A percentile compares a stretch with the other conserved stretches of the same genome.
Evolutionary conservation across 2,329 filamentous ascomycete genomes (phyloP).

Genomic region (Lachnellula arida): DNA sequence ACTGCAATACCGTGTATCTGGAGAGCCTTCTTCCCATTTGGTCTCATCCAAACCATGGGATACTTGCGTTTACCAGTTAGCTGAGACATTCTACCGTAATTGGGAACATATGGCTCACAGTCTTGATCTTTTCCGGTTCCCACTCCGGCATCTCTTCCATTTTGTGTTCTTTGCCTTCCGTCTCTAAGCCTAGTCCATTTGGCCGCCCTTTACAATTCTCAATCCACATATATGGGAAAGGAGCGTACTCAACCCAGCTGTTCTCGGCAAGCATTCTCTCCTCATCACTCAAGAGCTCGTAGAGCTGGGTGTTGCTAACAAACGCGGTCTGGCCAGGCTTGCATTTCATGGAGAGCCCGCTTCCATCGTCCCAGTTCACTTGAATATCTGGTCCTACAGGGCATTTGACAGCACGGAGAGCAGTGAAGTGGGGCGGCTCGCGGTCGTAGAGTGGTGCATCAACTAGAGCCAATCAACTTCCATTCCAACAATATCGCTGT

Average conservation of each 20-base stretch:
- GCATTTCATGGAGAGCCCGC: slow-evolving; percentile 38
- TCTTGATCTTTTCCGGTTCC: slow-evolving; percentile 35
- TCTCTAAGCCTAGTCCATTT: slow-evolving; percentile 38
- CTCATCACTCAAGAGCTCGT: slow-evolving; percentile 38
- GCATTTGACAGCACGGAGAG: slow-evolving; percentile 36
- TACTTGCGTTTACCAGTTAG: slow-evolving; percentile 25
- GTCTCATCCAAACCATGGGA: slow-evolving; percentile 45
- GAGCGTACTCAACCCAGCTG: slow-evolving; percentile 43
- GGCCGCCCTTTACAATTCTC: slow-evolving; percentile 37
- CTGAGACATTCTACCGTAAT: neutral
- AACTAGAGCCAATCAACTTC: slow-evolving; percentile 15
- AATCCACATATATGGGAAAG: slow-evolving; percentile 42
- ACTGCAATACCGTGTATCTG: slow-evolving; percentile 40
- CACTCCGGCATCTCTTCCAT: slow-evolving; percentile 36
- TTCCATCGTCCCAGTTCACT: slow-evolving; percentile 40
- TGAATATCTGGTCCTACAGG: slow-evolving; percentile 35
- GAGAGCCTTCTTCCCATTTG: slow-evolving; percentile 39
- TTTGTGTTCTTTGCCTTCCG: slow-evolving; percentile 35
- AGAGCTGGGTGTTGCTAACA: slow-evolving; percentile 39
- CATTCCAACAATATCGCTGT: neutral
- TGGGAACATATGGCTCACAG: slow-evolving; percentile 2
- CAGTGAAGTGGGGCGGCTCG: slow-evolving; percentile 41
- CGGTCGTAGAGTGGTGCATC: slow-evolving; percentile 41
- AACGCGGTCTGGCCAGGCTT: slow-evolving; percentile 42
- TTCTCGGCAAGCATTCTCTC: slow-evolving; percentile 39